Conservation (phyloP, 2,329 filamentous ascomycete genomes). For the Apiospora koreana region DNA sequence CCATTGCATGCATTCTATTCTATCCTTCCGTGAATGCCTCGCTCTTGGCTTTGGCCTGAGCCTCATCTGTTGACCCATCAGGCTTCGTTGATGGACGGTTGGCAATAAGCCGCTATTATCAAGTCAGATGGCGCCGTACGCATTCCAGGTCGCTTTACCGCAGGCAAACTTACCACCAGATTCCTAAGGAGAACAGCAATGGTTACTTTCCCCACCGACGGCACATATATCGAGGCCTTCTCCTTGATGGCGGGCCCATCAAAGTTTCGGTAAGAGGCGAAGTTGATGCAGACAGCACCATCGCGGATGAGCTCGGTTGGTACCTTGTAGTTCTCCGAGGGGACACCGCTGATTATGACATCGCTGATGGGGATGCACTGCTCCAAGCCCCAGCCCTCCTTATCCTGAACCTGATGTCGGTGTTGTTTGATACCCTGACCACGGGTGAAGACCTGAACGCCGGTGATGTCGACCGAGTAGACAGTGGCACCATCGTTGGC, state of each 20-base stretch:
- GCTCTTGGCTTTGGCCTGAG: conserved; percentile 31
- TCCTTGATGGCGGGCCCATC: conserved; percentile 82
- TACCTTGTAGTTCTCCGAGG: conserved; percentile 85
- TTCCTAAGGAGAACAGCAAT: conserved; percentile 91
- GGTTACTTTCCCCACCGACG: conserved; percentile 95
- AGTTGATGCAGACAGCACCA: conserved; percentile 98
- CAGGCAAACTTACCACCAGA: conserved; percentile 68
- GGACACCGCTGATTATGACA: conserved; percentile 92
- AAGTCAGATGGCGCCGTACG: neutral
- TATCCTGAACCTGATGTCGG: conserved; percentile 84
- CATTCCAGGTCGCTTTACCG: conserved; percentile 25
- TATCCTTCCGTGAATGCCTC: conserved; percentile 28
- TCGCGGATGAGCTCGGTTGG: conserved; percentile 80
- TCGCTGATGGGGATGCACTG: conserved; percentile 86
- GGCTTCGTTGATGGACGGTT: conserved; percentile 45
- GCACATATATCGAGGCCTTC: conserved; percentile 95
- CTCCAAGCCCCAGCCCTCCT: conserved; percentile 76
- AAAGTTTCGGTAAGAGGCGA: conserved; percentile 95
- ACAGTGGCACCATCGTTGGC: conserved; percentile 96
- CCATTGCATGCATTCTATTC: neutral
- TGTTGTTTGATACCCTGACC: conserved; percentile 84
- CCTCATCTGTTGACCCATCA: conserved; percentile 33
- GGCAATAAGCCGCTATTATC: conserved; percentile 49
- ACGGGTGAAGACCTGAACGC: conserved; percentile 88
- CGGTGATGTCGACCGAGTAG: conserved; percentile 90